A percentile compares a stretch with the other conserved stretches of the same genome.
phyloP scores from a whole-genome alignment of 2,329 filamentous ascomycete species.

The Xylaria digitata region DNA sequence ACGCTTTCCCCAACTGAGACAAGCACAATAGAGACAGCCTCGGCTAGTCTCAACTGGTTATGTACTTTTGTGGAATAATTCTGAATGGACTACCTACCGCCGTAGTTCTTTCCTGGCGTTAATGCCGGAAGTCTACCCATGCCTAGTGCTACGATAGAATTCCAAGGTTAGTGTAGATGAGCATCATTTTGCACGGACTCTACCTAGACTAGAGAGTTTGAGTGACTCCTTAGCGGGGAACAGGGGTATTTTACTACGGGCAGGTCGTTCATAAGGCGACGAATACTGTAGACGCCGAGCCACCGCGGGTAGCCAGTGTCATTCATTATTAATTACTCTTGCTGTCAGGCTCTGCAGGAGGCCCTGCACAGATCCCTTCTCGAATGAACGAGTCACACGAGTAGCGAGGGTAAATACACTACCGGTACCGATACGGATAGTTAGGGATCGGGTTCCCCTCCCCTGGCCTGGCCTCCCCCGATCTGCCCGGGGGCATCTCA shows the following conservation, averaged over 20 bases:
- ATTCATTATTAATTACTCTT: neutral
- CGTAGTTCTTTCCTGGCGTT: conserved; percentile 11
- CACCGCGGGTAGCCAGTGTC: conserved; percentile 6
- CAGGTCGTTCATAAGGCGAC: neutral
- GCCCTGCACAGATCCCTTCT: conserved; percentile 5
- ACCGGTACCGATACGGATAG: conserved; percentile 4
- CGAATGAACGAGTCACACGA: neutral
- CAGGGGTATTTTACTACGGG: neutral
- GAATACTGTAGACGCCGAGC: conserved; percentile 1
- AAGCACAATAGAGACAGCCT: conserved; percentile 17
- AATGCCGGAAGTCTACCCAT: conserved; percentile 14
- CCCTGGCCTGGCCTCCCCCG: conserved; percentile 18
- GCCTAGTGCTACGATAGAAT: conserved; percentile 13
- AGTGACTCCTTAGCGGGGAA: neutral
- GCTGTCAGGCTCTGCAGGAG: neutral
- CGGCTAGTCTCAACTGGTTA: conserved; percentile 21
- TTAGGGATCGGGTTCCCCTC: conserved; percentile 24
- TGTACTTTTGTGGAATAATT: conserved; percentile 4
- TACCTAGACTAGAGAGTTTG: neutral
- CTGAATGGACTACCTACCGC: neutral
- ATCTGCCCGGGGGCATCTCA: conserved; percentile 16
- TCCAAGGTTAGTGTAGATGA: neutral
- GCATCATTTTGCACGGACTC: neutral
- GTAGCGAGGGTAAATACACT: conserved; percentile 3
- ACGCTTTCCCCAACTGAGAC: conserved; percentile 32